A percentile compares a stretch with the other conserved stretches of the same genome.
These are phyloP conservation scores for Capsicum rhomboideum DNA, from an alignment of 257 asterid species.

Conservation along the genomic window DNA sequence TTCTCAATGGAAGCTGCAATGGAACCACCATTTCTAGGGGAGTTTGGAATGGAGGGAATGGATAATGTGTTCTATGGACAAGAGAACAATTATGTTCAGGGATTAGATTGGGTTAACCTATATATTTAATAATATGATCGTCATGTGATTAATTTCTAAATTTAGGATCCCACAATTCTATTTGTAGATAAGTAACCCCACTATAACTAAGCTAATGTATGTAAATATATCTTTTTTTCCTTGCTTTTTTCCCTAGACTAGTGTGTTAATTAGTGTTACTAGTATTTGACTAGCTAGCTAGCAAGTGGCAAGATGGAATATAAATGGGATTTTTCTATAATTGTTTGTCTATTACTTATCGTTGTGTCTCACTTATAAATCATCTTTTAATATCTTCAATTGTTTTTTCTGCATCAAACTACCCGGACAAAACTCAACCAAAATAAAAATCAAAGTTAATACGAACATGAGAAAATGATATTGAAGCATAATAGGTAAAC, in stretches of 20 bases:
- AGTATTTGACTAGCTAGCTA: neutral
- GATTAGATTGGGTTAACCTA: slow-evolving; percentile 27
- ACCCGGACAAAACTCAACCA: neutral
- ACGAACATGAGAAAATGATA: neutral
- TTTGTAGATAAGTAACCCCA: slow-evolving; percentile 2
- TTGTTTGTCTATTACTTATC: neutral
- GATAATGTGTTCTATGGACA: slow-evolving; percentile 33
- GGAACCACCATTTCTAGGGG: slow-evolving; percentile 39
- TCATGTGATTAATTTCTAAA: slow-evolving; percentile 1
- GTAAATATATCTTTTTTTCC: neutral
- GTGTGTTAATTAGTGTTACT: neutral
- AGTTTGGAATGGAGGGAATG: slow-evolving; percentile 35
- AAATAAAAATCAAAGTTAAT: neutral
- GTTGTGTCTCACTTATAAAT: neutral
- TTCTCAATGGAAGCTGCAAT: slow-evolving; percentile 22
- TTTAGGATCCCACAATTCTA: slow-evolving; percentile 2
- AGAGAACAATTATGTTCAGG: slow-evolving; percentile 15
- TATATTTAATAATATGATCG: neutral
- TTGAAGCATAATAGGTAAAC: neutral
- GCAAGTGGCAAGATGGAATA: neutral
- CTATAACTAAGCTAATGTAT: neutral
- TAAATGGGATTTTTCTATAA: neutral
- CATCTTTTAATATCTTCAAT: neutral
- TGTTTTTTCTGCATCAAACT: neutral
- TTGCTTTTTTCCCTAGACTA: neutral